Percentiles rank a stretch among this genome's conserved stretches.
phyloP scores from a whole-genome alignment of 768 basidiomycete genomes.

The Suillus discolor region DNA sequence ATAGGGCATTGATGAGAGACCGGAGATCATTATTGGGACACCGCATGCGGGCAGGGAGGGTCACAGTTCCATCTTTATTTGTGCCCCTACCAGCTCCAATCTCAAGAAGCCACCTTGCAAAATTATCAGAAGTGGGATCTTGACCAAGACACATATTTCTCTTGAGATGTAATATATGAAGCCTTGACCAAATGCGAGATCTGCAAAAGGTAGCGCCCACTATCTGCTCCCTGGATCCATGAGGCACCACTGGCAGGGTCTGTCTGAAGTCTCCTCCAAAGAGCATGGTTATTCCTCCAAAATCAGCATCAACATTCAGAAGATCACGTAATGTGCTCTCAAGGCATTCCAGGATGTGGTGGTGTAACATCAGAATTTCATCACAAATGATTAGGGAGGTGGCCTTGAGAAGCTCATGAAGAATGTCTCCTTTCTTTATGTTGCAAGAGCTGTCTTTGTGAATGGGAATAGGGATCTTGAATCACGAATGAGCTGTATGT shows the following conservation, averaged over 20 bases:
- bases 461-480: conserved; percentile 47
- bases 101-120: conserved; percentile 41
- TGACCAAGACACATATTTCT: conserved; percentile 45
- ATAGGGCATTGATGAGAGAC: conserved; percentile 15
- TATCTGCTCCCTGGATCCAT: conserved; percentile 41
- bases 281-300: conserved; percentile 41
- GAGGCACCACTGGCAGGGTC: conserved; percentile 44
- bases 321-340: conserved; percentile 41
- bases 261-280: conserved; percentile 56
- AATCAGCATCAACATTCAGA: conserved; percentile 29
- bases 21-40: conserved; percentile 11
- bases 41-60: conserved; percentile 28
- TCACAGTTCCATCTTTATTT: conserved; percentile 21
- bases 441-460: conserved; percentile 31
- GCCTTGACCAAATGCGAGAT: conserved; percentile 41
- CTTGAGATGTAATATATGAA: conserved; percentile 35
- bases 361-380: conserved; percentile 34
- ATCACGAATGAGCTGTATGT: conserved; percentile 46
- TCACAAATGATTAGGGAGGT: too few species aligned
- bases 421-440: conserved; percentile 18
- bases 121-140: conserved; percentile 27
- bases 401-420: too few species aligned
- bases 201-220: conserved; percentile 36
- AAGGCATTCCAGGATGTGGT: conserved; percentile 39
- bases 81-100: conserved; percentile 36